Evolutionary conservation across 1,284 basidiomycete species (phyloP), one percentile per base, ranked within the genome.

Genomic region (Irpex rosettiformis): DNA sequence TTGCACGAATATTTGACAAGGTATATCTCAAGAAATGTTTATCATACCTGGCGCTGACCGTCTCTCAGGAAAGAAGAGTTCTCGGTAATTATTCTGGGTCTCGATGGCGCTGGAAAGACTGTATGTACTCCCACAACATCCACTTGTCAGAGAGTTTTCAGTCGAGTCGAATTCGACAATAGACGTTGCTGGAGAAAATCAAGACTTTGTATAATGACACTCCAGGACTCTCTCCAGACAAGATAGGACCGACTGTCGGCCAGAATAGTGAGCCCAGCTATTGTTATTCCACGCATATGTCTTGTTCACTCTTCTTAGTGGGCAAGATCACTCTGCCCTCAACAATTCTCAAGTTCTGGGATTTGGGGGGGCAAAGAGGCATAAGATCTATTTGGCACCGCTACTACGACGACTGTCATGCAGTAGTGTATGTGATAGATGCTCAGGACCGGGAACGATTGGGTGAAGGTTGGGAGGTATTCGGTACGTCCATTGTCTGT

Each of bases 351-450:
- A 92, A 94, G 69, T 96, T 97, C 79, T 96, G 93, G 85, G 94
- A 98, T 68, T 79, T 97, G 3, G 94, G 94, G 6, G 94, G 94
- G 0, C 95, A 97, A 70, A 79, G 89, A 1, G 93, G 94, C 27
- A 95, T 98, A 52, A 83, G 94, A 21, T 89, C 86, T 27, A 95
- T 98, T 62, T 98, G 94, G 94, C 86, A 89, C 56, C 84, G 86
- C 65, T 98, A 97, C 74, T 97, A 96, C 69, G 90, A 93, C 59
- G 93, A 96, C 70, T 96, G 93, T 66, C 94, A 98, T 70, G 94
- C 94, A 7, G 92, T 97, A 48, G 92, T 91, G 28, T 96, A 92
- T 67, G 90, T 96, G 54, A 85, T 97, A 54, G 94, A 97, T 70
- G 93, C 93, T 3, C 84, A 89, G 58, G 94, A 97, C 76, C 79